Base-by-base conservation (phyloP, 2,329 filamentous ascomycete species). In the Xylariales sp. region DNA sequence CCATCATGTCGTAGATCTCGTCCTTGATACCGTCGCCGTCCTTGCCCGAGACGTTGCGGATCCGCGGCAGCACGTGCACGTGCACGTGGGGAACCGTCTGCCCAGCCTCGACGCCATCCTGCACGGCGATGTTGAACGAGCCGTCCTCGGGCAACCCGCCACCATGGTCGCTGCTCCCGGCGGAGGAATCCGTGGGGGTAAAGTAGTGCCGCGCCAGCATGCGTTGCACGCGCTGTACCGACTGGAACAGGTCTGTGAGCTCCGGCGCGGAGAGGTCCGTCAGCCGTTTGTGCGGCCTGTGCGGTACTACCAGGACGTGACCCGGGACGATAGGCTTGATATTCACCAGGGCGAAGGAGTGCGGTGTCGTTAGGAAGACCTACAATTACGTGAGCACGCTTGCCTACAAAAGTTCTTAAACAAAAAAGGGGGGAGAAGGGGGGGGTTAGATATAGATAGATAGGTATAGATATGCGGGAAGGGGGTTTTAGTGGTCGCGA, bases 11-110 rank as follows among this genome's bases (percentile, higher is more conserved):
- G 64, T 98, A 97, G 36, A 98, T 76, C 31, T 48, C 49, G 43
- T 59, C 56, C 16, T 51, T 55, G 14, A 50, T 32, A 2, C 51
- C 52, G 20, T 33, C 20, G 13, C 17, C 35, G 33, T 50, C 46
- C 44, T 59, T 59, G 15, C 47, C 52, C 25, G 53, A 57, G 20
- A 41, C 43, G 29, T 52, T 53, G 13, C 49, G 49, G 42, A 60
- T 57, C 29, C 56, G 55, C 41, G 56, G 56, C 35, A 59, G 59
- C 37, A 60, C 55, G 45, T 98, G 93, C 18, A 89, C 85, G 65
- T 98, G 93, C 12, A 96, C 81, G 65, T 98, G 93, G 7, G 88
- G 74, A 30, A 98, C 91, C 40, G 88, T 95, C 74, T 98, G 93
- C 0, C 93, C 93, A 1, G 93, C 88, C 42, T 89, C 88, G 21